Conservation (phyloP, 768 basidiomycete genomes). For the Lactarius sanguifluus region DNA sequence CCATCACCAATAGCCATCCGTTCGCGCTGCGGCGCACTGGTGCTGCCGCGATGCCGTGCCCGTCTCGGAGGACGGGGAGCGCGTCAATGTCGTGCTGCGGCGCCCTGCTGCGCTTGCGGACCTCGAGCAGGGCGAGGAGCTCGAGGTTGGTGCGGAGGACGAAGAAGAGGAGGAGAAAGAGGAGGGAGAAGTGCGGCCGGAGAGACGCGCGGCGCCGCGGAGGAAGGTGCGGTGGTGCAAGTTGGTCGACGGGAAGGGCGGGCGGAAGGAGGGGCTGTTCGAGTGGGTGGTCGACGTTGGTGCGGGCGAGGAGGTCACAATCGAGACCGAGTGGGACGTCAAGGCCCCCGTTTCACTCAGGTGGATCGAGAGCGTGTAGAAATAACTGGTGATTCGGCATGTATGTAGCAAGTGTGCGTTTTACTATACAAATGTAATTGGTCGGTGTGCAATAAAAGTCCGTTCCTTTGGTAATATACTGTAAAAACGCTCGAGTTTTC, state of each 20-base stretch:
- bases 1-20: constrained; percentile 48
- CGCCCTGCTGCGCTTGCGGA: constrained; percentile 50
- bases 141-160: constrained; percentile 32
- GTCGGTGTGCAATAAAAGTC: neutral
- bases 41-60: constrained; percentile 50
- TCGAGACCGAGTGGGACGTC: constrained; percentile 56
- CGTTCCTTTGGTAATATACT: neutral
- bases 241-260: constrained; percentile 45
- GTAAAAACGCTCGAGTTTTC: neutral
- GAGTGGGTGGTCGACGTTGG: constrained; percentile 53
- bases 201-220: neutral
- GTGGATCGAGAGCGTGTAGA: constrained; percentile 31
- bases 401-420: neutral
- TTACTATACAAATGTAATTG: constrained; percentile 13
- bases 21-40: constrained; percentile 45
- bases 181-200: neutral
- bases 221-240: constrained; percentile 40
- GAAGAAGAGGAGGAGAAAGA: constrained; percentile 28
- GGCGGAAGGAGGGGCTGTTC: constrained; percentile 55
- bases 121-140: constrained; percentile 42
- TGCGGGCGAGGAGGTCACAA: constrained; percentile 42
- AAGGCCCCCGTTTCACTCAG: constrained; percentile 40
- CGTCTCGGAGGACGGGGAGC: constrained; percentile 40
- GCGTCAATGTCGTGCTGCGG: constrained; percentile 46
- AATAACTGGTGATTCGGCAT: neutral